These are phyloP conservation scores for Exophiala spinifera DNA, from an alignment of 2,329 filamentous ascomycete species.

Conservation along the genomic window DNA sequence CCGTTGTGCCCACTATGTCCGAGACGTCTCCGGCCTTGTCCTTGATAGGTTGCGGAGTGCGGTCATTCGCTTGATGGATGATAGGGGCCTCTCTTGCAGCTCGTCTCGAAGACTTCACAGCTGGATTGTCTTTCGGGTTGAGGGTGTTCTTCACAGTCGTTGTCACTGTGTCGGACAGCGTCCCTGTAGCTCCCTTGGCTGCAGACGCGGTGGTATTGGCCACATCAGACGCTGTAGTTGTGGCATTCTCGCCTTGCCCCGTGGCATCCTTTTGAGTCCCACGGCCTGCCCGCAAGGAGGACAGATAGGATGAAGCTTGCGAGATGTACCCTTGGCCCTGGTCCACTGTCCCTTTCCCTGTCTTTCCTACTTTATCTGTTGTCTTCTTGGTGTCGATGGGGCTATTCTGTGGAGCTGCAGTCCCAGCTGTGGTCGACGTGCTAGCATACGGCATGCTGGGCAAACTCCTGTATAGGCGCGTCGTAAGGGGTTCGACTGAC, in stretches of 20 bases:
- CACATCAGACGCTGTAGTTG: conserved; percentile 16
- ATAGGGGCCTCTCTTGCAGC: conserved; percentile 16
- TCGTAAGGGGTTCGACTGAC: conserved; percentile 18
- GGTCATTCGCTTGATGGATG: conserved; percentile 25
- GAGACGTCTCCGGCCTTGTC: conserved; percentile 12
- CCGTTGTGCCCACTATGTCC: conserved; percentile 16
- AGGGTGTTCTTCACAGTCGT: conserved; percentile 24
- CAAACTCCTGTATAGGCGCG: conserved; percentile 20
- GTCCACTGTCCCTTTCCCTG: background rate
- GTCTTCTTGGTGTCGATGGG: conserved; percentile 13
- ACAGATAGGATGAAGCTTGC: conserved; percentile 25
- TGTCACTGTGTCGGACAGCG: conserved; percentile 18
- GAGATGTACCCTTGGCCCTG: conserved; percentile 25
- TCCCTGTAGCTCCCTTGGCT: conserved; percentile 18
- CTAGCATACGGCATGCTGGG: conserved; percentile 25
- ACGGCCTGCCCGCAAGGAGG: conserved; percentile 1
- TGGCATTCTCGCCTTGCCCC: conserved; percentile 11
- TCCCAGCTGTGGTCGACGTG: conserved; percentile 9
- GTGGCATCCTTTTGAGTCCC: background rate
- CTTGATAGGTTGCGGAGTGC: conserved; percentile 15
- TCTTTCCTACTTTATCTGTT: conserved; percentile 8
- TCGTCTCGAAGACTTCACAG: conserved; percentile 19
- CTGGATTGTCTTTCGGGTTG: conserved; percentile 26
- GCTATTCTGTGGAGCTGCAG: conserved; percentile 5
- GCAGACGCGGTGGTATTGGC: conserved; percentile 15